Evolutionary conservation across 805 yeast species (phyloP).

Genomic region (Sugiyamaella floridensis): DNA sequence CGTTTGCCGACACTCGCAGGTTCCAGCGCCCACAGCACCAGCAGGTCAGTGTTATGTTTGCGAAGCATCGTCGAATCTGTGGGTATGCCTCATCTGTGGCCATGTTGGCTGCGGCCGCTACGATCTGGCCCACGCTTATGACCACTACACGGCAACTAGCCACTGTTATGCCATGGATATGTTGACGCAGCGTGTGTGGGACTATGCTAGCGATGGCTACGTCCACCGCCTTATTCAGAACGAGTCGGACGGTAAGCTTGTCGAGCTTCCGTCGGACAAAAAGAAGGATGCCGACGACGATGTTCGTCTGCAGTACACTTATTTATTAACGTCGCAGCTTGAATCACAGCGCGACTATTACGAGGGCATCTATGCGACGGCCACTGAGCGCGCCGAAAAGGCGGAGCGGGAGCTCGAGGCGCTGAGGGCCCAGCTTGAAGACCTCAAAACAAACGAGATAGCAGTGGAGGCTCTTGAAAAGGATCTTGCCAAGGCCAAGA

Average conservation of each 20-base stretch:
- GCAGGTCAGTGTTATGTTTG: conserved; percentile 37
- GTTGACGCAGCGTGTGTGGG: conserved; percentile 84
- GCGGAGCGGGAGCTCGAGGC: neutral
- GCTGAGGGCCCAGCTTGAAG: neutral
- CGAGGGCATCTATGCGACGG: conserved; percentile 42
- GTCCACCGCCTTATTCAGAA: conserved; percentile 82
- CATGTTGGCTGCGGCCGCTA: conserved; percentile 89
- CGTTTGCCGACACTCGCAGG: conserved; percentile 58
- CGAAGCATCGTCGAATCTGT: conserved; percentile 51
- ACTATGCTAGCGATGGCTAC: conserved; percentile 83
- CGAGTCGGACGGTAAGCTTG: conserved; percentile 82
- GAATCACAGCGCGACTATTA: conserved; percentile 83
- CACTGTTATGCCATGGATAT: conserved; percentile 92
- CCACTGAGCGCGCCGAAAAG: conserved; percentile 4
- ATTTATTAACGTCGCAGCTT: conserved; percentile 67
- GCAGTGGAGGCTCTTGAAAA: conserved; percentile 1
- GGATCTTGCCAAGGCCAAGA: conserved; percentile 5
- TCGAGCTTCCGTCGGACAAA: conserved; percentile 39
- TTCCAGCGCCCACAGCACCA: conserved; percentile 21
- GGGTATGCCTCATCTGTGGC: conserved; percentile 90
- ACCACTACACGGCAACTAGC: conserved; percentile 67
- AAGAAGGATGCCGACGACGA: conserved; percentile 35
- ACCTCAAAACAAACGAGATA: neutral
- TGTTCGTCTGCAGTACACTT: conserved; percentile 72
- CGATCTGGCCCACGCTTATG: conserved; percentile 76